Conservation (phyloP, 208 protist genomes). For the Crithidia sp. region DNA sequence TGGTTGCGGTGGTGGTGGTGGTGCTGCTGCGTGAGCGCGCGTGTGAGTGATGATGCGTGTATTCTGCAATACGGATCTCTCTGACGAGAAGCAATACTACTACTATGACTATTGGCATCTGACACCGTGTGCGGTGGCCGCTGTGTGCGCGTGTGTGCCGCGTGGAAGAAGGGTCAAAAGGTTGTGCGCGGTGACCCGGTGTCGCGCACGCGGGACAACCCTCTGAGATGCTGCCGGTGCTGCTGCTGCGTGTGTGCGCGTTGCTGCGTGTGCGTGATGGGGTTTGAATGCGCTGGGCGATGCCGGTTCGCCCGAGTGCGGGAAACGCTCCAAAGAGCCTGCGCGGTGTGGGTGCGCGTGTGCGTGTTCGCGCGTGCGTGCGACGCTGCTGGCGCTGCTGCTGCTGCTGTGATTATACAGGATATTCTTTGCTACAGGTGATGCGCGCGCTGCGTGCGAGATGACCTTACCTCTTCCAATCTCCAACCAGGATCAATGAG, state of each 20-base stretch:
- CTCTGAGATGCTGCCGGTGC: not conserved
- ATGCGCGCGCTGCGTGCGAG: slow-evolving; percentile 10
- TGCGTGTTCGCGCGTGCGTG: slow-evolving; percentile 1
- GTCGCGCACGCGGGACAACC: slow-evolving; percentile 12
- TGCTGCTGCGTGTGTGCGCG: not conserved
- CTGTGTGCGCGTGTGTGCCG: not conserved
- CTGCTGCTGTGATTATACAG: slow-evolving; percentile 9
- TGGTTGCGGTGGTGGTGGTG: not conserved
- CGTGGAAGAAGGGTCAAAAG: slow-evolving; percentile 8
- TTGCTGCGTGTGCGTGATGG: slow-evolving; percentile 6
- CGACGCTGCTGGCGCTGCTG: not conserved
- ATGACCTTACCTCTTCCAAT: slow-evolving; percentile 15
- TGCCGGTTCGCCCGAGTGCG: slow-evolving; percentile 41
- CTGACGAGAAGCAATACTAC: slow-evolving; percentile 32
- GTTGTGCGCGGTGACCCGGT: slow-evolving; percentile 16
- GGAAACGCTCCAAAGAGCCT: slow-evolving; percentile 63
- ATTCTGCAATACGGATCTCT: slow-evolving; percentile 35
- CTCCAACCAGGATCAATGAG: slow-evolving; percentile 18
- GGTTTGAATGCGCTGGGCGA: slow-evolving; percentile 59
- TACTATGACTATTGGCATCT: slow-evolving; percentile 47
- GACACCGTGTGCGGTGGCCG: slow-evolving; percentile 8
- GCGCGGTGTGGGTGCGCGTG: not conserved
- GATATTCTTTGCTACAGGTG: slow-evolving; percentile 17
- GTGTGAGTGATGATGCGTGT: slow-evolving; percentile 34
- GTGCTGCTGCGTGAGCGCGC: not conserved